A percentile compares a stretch with the other conserved stretches of the same genome.
phyloP scores from a whole-genome alignment of 2,329 filamentous ascomycete species.

The Epichloe sibirici region DNA sequence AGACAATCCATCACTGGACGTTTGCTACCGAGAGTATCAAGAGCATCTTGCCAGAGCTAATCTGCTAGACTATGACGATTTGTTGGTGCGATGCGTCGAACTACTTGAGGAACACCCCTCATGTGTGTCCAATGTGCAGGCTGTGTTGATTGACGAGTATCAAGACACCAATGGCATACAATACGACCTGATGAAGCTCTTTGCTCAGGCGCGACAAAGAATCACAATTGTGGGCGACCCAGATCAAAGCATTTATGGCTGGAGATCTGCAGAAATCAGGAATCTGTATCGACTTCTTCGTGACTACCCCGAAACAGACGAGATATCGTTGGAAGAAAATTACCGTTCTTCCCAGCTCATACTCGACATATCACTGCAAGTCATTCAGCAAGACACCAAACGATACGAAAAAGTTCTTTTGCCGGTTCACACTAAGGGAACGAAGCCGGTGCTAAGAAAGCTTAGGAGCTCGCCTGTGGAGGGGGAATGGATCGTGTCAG shows the following conservation, averaged over 20 bases:
- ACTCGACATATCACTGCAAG: slow-evolving; percentile 61
- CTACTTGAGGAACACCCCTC: slow-evolving; percentile 60
- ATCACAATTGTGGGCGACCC: slow-evolving; percentile 95
- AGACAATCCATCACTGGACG: slow-evolving; percentile 48
- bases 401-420: slow-evolving; percentile 70
- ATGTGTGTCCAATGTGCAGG: slow-evolving; percentile 81
- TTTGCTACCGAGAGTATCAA: slow-evolving; percentile 66
- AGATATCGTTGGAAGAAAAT: slow-evolving; percentile 83
- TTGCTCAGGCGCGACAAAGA: slow-evolving; percentile 59
- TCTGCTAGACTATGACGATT: slow-evolving; percentile 86
- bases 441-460: slow-evolving; percentile 67
- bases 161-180: slow-evolving; percentile 95
- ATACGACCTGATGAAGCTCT: slow-evolving; percentile 83
- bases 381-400: slow-evolving; percentile 81
- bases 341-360: slow-evolving; percentile 87
- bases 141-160: slow-evolving; percentile 92
- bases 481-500: slow-evolving; percentile 77
- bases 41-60: slow-evolving; percentile 62
- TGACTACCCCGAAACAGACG: slow-evolving; percentile 65
- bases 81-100: slow-evolving; percentile 72
- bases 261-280: slow-evolving; percentile 82
- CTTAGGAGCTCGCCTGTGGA: slow-evolving; percentile 60
- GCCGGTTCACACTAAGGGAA: slow-evolving; percentile 69
- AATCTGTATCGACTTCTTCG: slow-evolving; percentile 70
- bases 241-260: slow-evolving; percentile 96